Evolutionary conservation across 352 stramenopile species (phyloP).

Genomic region (Pythium graminicola): DNA sequence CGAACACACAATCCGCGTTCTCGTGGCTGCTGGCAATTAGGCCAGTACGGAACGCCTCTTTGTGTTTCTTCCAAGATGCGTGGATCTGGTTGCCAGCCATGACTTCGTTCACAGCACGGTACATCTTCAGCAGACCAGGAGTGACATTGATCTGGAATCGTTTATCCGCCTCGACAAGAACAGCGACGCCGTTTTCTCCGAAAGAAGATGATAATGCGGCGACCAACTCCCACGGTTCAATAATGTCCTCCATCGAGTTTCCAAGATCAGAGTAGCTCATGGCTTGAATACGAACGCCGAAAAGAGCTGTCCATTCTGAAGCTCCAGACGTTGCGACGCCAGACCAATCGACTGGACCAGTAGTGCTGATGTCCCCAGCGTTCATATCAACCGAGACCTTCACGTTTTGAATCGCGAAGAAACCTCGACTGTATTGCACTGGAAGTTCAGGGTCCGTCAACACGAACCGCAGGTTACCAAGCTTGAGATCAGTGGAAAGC

Average conservation of each 20-base stretch:
- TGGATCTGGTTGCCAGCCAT: slow-evolving; percentile 46
- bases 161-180: slow-evolving; percentile 30
- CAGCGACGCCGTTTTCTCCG: slow-evolving; percentile 28
- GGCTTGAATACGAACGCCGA: slow-evolving; percentile 28
- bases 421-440: slow-evolving; percentile 25
- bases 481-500: slow-evolving; percentile 27
- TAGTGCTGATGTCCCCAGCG: slow-evolving; percentile 16
- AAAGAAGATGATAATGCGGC: slow-evolving; percentile 23
- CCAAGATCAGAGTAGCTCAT: slow-evolving; percentile 32
- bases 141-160: slow-evolving; percentile 39
- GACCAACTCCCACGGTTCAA: slow-evolving; percentile 35
- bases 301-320: slow-evolving; percentile 29
- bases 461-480: slow-evolving; percentile 30
- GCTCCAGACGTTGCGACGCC: slow-evolving; percentile 18
- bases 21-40: slow-evolving; percentile 34
- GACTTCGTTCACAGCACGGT: slow-evolving; percentile 71
- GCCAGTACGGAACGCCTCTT: slow-evolving; percentile 44
- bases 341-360: slow-evolving; percentile 18
- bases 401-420: slow-evolving; percentile 31
- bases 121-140: slow-evolving; percentile 50
- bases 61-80: slow-evolving; percentile 51
- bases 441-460: slow-evolving; percentile 31
- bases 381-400: slow-evolving; percentile 24
- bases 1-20: slow-evolving; percentile 45
- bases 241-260: slow-evolving; percentile 32